phyloP scores from a whole-genome alignment of 371 early-diverging fungal genomes.

The Mortierella sp. region DNA sequence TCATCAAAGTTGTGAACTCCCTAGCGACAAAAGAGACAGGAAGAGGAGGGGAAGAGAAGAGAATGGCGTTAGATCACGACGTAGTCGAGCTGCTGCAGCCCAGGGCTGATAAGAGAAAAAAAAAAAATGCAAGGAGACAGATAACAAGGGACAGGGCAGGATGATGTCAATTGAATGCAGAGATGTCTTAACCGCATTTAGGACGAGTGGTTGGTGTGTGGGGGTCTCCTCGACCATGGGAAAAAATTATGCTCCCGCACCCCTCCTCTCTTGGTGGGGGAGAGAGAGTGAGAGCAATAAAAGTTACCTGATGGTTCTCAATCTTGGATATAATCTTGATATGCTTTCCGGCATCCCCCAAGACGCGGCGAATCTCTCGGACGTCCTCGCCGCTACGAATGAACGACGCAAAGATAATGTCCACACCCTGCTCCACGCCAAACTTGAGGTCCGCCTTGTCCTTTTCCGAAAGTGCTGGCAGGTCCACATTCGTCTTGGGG shows the following conservation, averaged over 20 bases:
- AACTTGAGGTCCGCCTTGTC: conserved; percentile 90
- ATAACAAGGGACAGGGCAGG: too few relatives aligned
- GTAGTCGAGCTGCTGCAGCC: background rate
- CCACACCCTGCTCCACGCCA: conserved; percentile 91
- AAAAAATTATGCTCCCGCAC: too few relatives aligned
- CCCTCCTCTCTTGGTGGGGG: background rate
- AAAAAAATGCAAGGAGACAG: too few relatives aligned
- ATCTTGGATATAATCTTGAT: conserved; percentile 95
- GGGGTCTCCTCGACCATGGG: too few relatives aligned
- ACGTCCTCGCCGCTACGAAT: conserved; percentile 92
- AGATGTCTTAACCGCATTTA: conserved; percentile 5
- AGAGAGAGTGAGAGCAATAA: conserved; percentile 54
- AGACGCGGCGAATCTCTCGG: conserved; percentile 78
- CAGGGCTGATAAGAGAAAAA: too few relatives aligned
- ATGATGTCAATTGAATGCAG: too few relatives aligned
- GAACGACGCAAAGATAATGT: conserved; percentile 97
- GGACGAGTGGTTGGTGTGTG: too few relatives aligned
- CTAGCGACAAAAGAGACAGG: conserved; percentile 2
- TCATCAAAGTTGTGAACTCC: conserved; percentile 91
- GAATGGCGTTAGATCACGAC: background rate
- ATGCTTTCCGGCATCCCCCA: conserved; percentile 79
- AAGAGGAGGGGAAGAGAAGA: background rate
- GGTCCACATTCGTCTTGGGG: conserved; percentile 81
- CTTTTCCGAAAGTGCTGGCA: conserved; percentile 92
- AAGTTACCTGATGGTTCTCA: conserved; percentile 80